These are phyloP conservation scores for Pisolithus tinctorius DNA, from an alignment of 768 basidiomycete genomes.

Conservation along the genomic window DNA sequence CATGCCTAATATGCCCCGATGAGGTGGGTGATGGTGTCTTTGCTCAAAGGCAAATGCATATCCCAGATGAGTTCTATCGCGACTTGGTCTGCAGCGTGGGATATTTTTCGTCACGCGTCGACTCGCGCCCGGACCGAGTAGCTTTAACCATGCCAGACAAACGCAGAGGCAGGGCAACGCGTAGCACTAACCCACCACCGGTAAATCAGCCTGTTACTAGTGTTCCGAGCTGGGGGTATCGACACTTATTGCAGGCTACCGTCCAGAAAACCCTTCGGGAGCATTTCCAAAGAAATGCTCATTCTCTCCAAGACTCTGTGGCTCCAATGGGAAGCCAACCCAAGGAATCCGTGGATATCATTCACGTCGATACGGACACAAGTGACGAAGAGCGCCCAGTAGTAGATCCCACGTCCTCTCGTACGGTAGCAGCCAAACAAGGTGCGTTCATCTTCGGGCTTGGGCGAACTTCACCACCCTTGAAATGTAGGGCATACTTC, in stretches of 20 bases:
- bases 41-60: not conserved
- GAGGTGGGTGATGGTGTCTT: constrained; percentile 8
- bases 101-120: constrained; percentile 19
- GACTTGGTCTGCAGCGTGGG: not conserved
- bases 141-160: constrained; percentile 18
- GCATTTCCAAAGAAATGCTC: constrained; percentile 15
- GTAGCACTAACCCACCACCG: constrained; percentile 8
- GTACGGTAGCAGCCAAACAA: constrained; percentile 5
- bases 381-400: not conserved
- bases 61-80: too few species aligned
- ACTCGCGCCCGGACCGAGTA: constrained; percentile 8
- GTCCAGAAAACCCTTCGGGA: constrained; percentile 24
- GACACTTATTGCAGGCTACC: constrained; percentile 4
- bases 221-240: constrained; percentile 8
- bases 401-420: not conserved
- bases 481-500: constrained; percentile 11
- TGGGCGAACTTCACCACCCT: not conserved
- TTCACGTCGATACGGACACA: not conserved
- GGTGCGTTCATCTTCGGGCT: constrained; percentile 10
- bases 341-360: not conserved
- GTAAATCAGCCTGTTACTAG: constrained; percentile 6
- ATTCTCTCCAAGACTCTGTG: not conserved
- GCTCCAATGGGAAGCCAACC: not conserved
- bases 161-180: constrained; percentile 14
- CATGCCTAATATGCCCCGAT: constrained; percentile 26